Percentiles rank a stretch among this genome's conserved stretches.
Evolutionary conservation across 1,284 basidiomycete genomes (phyloP).

Genomic region (Cerioporus squamosus): DNA sequence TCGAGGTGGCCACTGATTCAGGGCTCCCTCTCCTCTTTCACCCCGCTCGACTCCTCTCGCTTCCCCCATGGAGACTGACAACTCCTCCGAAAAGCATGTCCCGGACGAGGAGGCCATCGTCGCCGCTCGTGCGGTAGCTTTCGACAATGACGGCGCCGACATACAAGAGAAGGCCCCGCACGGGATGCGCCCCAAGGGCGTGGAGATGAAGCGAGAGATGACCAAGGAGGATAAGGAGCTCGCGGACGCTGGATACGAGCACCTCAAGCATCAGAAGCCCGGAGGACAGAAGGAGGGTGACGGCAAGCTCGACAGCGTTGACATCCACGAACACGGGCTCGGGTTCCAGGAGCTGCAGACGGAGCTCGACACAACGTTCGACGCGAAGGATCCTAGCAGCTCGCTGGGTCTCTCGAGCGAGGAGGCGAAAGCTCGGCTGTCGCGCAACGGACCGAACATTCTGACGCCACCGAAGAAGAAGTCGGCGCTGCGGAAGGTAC

Average conservation of each 20-base stretch:
- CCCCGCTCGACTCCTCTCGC: background rate
- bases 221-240: conserved; percentile 71
- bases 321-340: conserved; percentile 60
- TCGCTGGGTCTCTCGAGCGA: conserved; percentile 56
- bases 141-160: conserved; percentile 45
- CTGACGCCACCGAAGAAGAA: conserved; percentile 73
- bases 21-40: conserved; percentile 3
- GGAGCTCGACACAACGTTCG: conserved; percentile 52
- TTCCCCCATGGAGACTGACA: conserved; percentile 22
- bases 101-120: conserved; percentile 29
- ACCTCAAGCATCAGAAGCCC: conserved; percentile 52
- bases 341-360: conserved; percentile 46
- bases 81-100: conserved; percentile 19
- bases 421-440: conserved; percentile 59
- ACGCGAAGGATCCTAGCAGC: conserved; percentile 53
- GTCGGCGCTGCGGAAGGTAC: conserved; percentile 64
- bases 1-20: background rate
- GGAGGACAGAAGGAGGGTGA: conserved; percentile 38
- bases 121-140: conserved; percentile 45
- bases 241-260: conserved; percentile 69
- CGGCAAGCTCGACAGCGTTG: conserved; percentile 43
- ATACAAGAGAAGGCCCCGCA: conserved; percentile 46
- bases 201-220: conserved; percentile 62
- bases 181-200: conserved; percentile 49
- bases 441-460: conserved; percentile 60